Percentiles rank a stretch among this genome's conserved stretches.
Conservation (phyloP, 2,329 filamentous ascomycete genomes). For the Xylaria sp. region DNA sequence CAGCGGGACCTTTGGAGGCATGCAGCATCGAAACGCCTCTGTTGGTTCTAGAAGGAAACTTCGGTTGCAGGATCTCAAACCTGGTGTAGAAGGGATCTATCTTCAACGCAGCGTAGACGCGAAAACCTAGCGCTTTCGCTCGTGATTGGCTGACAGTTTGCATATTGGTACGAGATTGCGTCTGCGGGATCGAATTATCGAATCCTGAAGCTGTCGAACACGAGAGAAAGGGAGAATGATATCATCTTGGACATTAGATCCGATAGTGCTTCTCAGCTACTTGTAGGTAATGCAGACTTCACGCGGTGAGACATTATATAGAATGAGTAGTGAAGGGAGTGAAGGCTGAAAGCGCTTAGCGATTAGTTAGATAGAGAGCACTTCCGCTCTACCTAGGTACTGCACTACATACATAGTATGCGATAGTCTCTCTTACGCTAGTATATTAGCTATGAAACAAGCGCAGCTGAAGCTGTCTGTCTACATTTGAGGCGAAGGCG, state of each 20-base stretch:
- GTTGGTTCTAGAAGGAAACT: neutral
- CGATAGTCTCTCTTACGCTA: neutral
- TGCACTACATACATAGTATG: neutral
- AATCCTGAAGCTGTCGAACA: constrained; percentile 4
- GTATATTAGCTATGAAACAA: constrained; percentile 10
- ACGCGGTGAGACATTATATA: no score
- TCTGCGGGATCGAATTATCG: constrained; percentile 11
- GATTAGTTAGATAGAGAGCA: no score
- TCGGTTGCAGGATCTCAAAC: constrained; percentile 9
- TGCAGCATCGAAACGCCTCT: neutral
- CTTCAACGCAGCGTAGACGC: constrained; percentile 1
- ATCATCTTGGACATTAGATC: neutral
- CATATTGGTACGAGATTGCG: constrained; percentile 19
- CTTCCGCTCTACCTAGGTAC: no score
- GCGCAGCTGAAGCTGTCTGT: constrained; percentile 22
- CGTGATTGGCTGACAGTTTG: constrained; percentile 11
- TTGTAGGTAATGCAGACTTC: no score
- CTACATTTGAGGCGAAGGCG: constrained; percentile 13
- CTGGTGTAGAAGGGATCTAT: constrained; percentile 1
- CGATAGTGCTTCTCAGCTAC: neutral
- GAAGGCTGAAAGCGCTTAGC: no score
- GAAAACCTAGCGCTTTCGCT: neutral
- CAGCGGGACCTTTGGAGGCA: constrained; percentile 5
- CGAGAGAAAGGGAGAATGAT: neutral
- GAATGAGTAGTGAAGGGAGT: neutral